A percentile compares a stretch with the other conserved stretches of the same genome.
phyloP scores from a whole-genome alignment of 306 rosid species.

The Hippophae gyantsensis region DNA sequence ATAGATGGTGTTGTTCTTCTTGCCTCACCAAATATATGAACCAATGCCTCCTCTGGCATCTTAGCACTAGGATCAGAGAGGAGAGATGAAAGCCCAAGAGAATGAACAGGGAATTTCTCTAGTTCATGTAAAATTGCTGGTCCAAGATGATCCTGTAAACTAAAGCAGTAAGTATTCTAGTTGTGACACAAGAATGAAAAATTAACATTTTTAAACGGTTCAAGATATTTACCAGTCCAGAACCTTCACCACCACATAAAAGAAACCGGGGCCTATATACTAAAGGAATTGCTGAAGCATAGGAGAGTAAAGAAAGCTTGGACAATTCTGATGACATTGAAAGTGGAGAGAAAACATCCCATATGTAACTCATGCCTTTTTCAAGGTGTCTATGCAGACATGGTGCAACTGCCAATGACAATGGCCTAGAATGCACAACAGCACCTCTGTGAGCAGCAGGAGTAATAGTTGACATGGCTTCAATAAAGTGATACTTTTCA shows the following conservation, averaged over 20 bases:
- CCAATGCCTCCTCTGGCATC: slow-evolving; percentile 94
- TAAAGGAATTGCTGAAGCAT: slow-evolving; percentile 87
- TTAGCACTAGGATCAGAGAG: slow-evolving; percentile 98
- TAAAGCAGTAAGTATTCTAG: slow-evolving; percentile 90
- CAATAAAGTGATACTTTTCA: slow-evolving; percentile 80
- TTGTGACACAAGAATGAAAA: slow-evolving; percentile 23
- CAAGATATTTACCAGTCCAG: slow-evolving; percentile 82
- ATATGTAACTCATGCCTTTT: slow-evolving; percentile 55
- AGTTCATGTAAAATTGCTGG: slow-evolving; percentile 95
- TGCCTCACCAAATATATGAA: slow-evolving; percentile 96
- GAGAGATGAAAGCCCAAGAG: slow-evolving; percentile 86
- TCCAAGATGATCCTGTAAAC: slow-evolving; percentile 99
- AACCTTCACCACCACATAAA: slow-evolving; percentile 83
- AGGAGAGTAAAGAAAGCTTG: slow-evolving; percentile 79
- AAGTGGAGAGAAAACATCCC: slow-evolving; percentile 64
- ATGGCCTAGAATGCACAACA: slow-evolving; percentile 84
- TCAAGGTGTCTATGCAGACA: slow-evolving; percentile 68
- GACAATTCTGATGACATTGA: slow-evolving; percentile 59
- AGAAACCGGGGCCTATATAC: slow-evolving; percentile 91
- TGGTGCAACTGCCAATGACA: slow-evolving; percentile 83
- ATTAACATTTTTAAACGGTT: slow-evolving; percentile 26
- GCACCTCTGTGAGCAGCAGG: slow-evolving; percentile 99
- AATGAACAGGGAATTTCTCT: slow-evolving; percentile 95
- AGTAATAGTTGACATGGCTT: slow-evolving; percentile 93
- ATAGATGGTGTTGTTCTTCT: slow-evolving; percentile 91